Base-by-base conservation (phyloP, 2,329 filamentous ascomycete species). In the Penicillium sp. region DNA sequence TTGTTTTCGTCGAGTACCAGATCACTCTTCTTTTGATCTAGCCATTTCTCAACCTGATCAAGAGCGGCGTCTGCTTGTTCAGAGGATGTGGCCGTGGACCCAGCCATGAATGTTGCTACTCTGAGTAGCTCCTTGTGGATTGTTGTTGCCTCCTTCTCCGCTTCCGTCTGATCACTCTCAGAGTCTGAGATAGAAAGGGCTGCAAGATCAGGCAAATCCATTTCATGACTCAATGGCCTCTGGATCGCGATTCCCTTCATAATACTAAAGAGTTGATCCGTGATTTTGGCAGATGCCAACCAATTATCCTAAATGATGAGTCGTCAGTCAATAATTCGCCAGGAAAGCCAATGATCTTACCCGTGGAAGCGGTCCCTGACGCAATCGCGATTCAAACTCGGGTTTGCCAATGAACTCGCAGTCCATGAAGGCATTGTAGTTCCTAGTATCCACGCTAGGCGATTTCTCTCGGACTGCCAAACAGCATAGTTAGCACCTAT, bases 371-470 rank as follows among this genome's bases (percentile, higher is more conserved):
- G 66, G 66, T 15, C 66, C 66, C 30, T 59, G 28, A 13, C 65
- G 61, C 42, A 68, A 45, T 25, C 52, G 55, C 44, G 65, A 48
- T 45, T 69, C 66, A 32, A 68, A 61, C 9, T 53, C 52, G 14
- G 57, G 50, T 30, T 58, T 50, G 4, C 50, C 55, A 16, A 55
- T 52, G 9, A 53, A 47, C 50, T 69, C 66, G 31, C 64, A 65
- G 41, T 64, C 62, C 61, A 65, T 62, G 26, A 67, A 68, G 20
- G 59, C 62, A 28, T 59, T 55, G 33, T 60, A 67, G 8, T 49
- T 53, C 30, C 66, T 62, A 30, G 62, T 56, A 37, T 69, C 66
- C 15, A 54, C 32, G 27, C 55, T 36, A 1, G 56, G 37, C 0
- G 57, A 55, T 8, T 39, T 37, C 30, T 64, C 53, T 14, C 48